These are phyloP conservation scores for Berkeleyomyces basicola DNA, from an alignment of 2,329 filamentous ascomycete genomes.

Conservation along the genomic window DNA sequence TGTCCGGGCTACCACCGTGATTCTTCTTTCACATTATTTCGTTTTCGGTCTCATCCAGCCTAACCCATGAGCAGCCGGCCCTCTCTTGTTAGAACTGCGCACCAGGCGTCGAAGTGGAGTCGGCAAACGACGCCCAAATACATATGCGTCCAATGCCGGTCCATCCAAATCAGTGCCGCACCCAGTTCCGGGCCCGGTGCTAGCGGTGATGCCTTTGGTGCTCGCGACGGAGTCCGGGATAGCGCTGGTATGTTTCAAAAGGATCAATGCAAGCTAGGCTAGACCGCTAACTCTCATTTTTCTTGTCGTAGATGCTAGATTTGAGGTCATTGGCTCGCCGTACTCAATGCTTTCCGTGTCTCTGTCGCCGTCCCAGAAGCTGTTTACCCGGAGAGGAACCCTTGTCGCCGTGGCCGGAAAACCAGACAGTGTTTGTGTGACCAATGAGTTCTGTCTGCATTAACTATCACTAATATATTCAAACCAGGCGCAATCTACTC, in stretches of 20 bases:
- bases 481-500: constrained; percentile 63
- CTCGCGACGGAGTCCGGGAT: constrained; percentile 29
- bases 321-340: constrained; percentile 81
- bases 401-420: constrained; percentile 81
- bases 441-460: too few relatives aligned
- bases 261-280: neutral
- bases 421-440: constrained; percentile 57
- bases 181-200: constrained; percentile 40
- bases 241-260: constrained; percentile 28
- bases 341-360: constrained; percentile 89
- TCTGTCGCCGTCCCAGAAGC: constrained; percentile 79
- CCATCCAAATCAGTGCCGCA: constrained; percentile 45
- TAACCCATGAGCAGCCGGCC: constrained; percentile 1
- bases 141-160: constrained; percentile 39
- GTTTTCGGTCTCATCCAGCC: neutral
- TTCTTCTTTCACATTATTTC: neutral
- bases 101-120: constrained; percentile 10
- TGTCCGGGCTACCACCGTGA: neutral
- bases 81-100: neutral
- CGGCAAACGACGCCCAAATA: constrained; percentile 20
- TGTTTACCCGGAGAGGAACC: constrained; percentile 84
- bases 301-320: constrained; percentile 57
- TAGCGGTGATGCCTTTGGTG: constrained; percentile 42
- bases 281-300: neutral
- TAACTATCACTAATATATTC: neutral